phyloP scores from a whole-genome alignment of 192 early-diverging fungal genomes.

The Rhizophagus sp. region DNA sequence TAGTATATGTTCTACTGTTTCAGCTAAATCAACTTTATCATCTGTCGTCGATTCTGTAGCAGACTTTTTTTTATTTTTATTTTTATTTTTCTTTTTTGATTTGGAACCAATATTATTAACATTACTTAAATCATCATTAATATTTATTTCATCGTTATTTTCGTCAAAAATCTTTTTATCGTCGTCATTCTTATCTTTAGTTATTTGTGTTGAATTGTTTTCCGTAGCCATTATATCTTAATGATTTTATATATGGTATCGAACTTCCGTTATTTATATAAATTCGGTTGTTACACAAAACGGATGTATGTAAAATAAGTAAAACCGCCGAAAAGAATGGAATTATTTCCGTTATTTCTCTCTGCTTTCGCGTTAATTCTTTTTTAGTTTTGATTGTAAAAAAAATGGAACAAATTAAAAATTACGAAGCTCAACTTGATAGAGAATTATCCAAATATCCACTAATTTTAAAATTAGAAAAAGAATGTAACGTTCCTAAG shows the following conservation, averaged over 20 bases:
- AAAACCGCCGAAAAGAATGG: too few relatives aligned
- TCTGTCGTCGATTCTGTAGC: background rate
- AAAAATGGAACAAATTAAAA: slow-evolving; percentile 15
- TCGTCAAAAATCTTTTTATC: background rate
- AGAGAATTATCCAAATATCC: slow-evolving; percentile 71
- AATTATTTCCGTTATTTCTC: too few relatives aligned
- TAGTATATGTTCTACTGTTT: slow-evolving; percentile 22
- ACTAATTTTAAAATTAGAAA: slow-evolving; percentile 67
- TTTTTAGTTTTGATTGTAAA: background rate
- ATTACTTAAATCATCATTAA: background rate
- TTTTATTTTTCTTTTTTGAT: slow-evolving; percentile 13
- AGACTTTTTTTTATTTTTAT: slow-evolving; percentile 10
- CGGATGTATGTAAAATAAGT: too few relatives aligned
- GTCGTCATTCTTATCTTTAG: background rate
- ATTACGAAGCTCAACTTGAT: slow-evolving; percentile 62
- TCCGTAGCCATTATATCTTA: too few relatives aligned
- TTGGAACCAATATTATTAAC: slow-evolving; percentile 2
- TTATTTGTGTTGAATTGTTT: too few relatives aligned
- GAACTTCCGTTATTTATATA: too few relatives aligned
- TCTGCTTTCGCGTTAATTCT: too few relatives aligned
- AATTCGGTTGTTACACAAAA: too few relatives aligned
- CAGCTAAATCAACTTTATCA: background rate
- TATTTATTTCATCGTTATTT: background rate
- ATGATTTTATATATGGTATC: too few relatives aligned
- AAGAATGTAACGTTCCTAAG: slow-evolving; percentile 80